A percentile compares a stretch with the other conserved stretches of the same genome.
Conservation (phyloP, 1,284 basidiomycete genomes). For the Cryptococcus sp. region DNA sequence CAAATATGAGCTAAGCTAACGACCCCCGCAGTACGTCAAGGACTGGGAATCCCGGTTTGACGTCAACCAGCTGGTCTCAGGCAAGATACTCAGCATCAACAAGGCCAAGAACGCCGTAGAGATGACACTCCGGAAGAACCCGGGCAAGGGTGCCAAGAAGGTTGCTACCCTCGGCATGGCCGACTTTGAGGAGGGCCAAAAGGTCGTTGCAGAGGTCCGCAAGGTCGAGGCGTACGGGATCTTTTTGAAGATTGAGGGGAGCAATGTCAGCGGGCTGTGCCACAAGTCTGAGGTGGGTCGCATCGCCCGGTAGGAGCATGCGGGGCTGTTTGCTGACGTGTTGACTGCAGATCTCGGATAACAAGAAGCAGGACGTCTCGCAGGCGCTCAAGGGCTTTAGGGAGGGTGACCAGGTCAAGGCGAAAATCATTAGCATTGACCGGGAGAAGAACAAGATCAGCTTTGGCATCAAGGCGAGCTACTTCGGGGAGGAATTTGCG, state of each 20-base stretch:
- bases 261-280: constrained; percentile 82
- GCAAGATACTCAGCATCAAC: constrained; percentile 72
- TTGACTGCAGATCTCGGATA: constrained; percentile 68
- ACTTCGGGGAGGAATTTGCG: constrained; percentile 57
- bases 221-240: constrained; percentile 83
- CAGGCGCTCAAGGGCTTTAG: constrained; percentile 77
- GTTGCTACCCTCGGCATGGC: constrained; percentile 47
- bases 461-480: constrained; percentile 84
- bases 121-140: constrained; percentile 69
- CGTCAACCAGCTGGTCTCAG: constrained; percentile 78
- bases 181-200: constrained; percentile 70
- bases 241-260: constrained; percentile 81
- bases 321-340: constrained; percentile 15
- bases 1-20: constrained; percentile 8
- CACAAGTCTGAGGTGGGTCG: constrained; percentile 81
- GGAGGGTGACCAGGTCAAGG: constrained; percentile 82
- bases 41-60: constrained; percentile 87
- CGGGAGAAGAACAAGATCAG: constrained; percentile 72
- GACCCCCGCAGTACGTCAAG: constrained; percentile 70
- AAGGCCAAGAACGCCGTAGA: constrained; percentile 71
- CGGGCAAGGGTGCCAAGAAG: constrained; percentile 51
- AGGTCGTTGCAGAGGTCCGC: constrained; percentile 69
- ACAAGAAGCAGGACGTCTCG: constrained; percentile 69
- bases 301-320: background rate
- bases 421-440: constrained; percentile 70